phyloP scores from a whole-genome alignment of 2,329 filamentous ascomycete genomes.

The Penicillium griseofulvum region DNA sequence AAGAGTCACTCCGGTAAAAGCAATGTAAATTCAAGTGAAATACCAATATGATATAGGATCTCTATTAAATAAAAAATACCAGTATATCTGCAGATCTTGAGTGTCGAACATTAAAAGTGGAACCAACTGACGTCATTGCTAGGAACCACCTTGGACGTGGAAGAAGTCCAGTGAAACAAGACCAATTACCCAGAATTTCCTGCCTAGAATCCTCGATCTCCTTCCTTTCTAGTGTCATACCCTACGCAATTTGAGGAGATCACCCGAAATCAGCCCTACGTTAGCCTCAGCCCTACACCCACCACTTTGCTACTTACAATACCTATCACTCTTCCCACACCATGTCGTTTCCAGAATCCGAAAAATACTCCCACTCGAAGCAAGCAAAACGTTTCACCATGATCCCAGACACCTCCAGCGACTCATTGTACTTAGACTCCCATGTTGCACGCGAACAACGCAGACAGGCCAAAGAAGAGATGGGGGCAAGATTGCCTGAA shows the following conservation, averaged over 20 bases:
- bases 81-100: no score
- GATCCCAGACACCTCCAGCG: not conserved
- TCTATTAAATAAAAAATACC: no score
- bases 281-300: conserved; percentile 20
- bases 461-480: not conserved
- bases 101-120: no score
- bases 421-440: conserved; percentile 1
- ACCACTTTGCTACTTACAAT: not conserved
- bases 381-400: conserved; percentile 2
- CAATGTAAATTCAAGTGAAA: no score
- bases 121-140: conserved; percentile 18
- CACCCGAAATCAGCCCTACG: conserved; percentile 19
- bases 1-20: no score
- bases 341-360: not conserved
- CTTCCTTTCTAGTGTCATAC: conserved; percentile 7
- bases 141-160: conserved; percentile 1
- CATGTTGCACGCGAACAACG: conserved; percentile 3
- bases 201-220: not conserved
- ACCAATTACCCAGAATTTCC: conserved; percentile 13
- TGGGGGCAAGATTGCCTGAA: not conserved
- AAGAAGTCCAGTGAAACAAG: conserved; percentile 8
- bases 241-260: not conserved
- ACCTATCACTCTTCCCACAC: not conserved
- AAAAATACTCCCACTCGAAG: not conserved
- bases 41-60: no score